Evolutionary conservation across 176 grass and related monocot species (phyloP).

Genomic region (Oryza longistaminata): DNA sequence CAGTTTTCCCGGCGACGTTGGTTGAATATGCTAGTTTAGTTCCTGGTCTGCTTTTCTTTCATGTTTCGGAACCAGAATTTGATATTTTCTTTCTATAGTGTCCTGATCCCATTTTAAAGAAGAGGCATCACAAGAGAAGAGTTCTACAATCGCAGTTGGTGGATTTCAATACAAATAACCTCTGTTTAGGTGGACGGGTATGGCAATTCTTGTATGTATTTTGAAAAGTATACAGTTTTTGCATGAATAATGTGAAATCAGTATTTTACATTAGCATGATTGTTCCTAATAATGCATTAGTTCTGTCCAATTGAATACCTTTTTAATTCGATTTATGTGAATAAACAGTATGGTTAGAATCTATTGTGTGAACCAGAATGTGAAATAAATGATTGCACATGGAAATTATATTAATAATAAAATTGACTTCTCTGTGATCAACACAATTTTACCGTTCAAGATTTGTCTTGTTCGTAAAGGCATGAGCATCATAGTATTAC

Average conservation of each 20-base stretch:
- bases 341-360: background rate
- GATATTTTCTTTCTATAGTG: conserved; percentile 54
- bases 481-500: background rate
- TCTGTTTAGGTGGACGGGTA: conserved; percentile 78
- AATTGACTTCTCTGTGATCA: background rate
- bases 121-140: conserved; percentile 94
- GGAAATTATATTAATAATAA: background rate
- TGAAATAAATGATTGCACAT: background rate
- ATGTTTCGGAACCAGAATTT: conserved; percentile 8
- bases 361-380: no score
- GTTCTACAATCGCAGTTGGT: conserved; percentile 71
- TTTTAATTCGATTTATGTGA: no score
- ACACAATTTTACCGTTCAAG: background rate
- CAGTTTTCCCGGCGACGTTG: background rate
- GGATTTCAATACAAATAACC: conserved; percentile 78
- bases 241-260: background rate
- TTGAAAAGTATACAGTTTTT: background rate
- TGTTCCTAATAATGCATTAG: background rate
- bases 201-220: background rate
- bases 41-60: background rate
- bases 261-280: background rate
- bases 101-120: conserved; percentile 93
- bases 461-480: conserved; percentile 7
- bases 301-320: background rate
- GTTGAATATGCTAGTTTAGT: background rate